Evolutionary conservation across 768 basidiomycete species (phyloP).

Genomic region (Tulasnella sp.): DNA sequence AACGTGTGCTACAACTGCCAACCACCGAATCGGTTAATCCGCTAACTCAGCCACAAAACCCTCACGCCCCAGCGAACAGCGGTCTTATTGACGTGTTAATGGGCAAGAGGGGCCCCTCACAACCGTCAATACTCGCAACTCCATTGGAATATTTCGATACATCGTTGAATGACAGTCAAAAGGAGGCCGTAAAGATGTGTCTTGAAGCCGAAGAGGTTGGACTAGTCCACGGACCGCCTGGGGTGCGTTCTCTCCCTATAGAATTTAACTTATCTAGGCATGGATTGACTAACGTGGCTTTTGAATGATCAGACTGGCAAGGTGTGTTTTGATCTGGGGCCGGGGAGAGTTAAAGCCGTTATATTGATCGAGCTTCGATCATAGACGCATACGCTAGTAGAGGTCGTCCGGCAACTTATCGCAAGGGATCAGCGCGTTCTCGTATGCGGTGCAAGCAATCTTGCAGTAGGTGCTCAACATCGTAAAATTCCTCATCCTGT

Average conservation of each 20-base stretch:
- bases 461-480: slow-evolving; percentile 48
- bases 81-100: slow-evolving; percentile 60
- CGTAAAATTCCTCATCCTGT: neutral
- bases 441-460: slow-evolving; percentile 87
- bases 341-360: no score
- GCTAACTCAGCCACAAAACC: neutral
- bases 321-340: neutral
- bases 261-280: neutral
- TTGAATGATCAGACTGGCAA: slow-evolving; percentile 54
- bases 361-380: neutral
- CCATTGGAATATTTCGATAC: slow-evolving; percentile 58
- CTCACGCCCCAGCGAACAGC: slow-evolving; percentile 27
- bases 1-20: slow-evolving; percentile 30
- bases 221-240: slow-evolving; percentile 96
- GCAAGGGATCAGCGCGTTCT: slow-evolving; percentile 43
- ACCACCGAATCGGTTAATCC: neutral
- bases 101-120: slow-evolving; percentile 43
- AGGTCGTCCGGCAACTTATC: slow-evolving; percentile 75
- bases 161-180: slow-evolving; percentile 73
- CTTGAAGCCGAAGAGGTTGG: slow-evolving; percentile 72
- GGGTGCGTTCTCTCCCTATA: slow-evolving; percentile 26
- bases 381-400: slow-evolving; percentile 86
- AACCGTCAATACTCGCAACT: slow-evolving; percentile 27
- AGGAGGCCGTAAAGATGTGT: slow-evolving; percentile 73
- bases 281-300: neutral